These are phyloP conservation scores for Oropetium thomaeum DNA, from an alignment of 176 grass and related monocot species.

Conservation along the genomic window DNA sequence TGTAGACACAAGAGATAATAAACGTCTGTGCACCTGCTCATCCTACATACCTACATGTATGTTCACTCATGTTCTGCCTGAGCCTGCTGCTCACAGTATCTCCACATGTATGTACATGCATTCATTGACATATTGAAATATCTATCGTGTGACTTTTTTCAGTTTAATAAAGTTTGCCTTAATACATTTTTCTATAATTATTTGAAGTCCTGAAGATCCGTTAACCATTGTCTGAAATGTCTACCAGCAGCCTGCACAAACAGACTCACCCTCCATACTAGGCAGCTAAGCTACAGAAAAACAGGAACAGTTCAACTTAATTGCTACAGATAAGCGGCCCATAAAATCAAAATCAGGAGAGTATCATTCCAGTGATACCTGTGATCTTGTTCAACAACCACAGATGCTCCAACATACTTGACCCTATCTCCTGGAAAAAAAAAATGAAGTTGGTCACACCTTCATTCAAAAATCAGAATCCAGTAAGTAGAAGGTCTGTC, in stretches of 20 bases:
- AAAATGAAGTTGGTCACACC: conserved; percentile 3
- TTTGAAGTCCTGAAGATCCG: background rate
- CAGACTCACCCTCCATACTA: background rate
- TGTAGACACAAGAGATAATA: conserved; percentile 3
- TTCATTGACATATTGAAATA: conserved; percentile 9
- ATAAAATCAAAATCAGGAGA: conserved; percentile 22
- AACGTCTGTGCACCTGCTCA: conserved; percentile 9
- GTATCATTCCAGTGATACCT: conserved; percentile 45
- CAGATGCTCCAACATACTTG: conserved; percentile 69
- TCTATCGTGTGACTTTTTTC: background rate
- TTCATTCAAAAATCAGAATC: conserved; percentile 10
- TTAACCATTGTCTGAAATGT: background rate
- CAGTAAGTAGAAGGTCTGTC: background rate
- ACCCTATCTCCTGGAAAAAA: conserved; percentile 78
- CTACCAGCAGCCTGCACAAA: background rate
- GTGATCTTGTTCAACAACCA: conserved; percentile 55
- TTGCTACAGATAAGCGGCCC: background rate
- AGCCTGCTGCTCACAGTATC: conserved; percentile 5
- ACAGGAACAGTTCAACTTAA: background rate
- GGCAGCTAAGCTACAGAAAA: background rate
- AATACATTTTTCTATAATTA: background rate
- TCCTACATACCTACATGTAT: background rate
- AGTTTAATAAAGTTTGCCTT: conserved; percentile 1
- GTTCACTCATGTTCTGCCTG: background rate
- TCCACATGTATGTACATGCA: conserved; percentile 12